Base-by-base conservation (phyloP, 192 early-diverging fungal genomes). In the Backusella liffmaniae region DNA sequence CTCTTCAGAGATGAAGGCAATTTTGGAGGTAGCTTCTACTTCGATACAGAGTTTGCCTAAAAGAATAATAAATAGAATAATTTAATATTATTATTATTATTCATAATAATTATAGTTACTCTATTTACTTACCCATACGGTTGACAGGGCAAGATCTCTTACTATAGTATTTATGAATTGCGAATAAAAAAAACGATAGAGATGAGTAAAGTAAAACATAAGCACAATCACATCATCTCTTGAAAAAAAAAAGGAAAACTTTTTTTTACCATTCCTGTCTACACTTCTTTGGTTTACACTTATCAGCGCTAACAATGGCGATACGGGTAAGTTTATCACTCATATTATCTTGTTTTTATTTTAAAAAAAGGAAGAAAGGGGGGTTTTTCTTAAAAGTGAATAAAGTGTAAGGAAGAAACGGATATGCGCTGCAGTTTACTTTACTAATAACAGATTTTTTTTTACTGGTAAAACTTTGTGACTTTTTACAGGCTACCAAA, bases 231-330 rank as follows among this genome's bases (percentile, higher is more conserved):
- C 56, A 23, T 29, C 56, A 62, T 62, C 56, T 13, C 67, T 36
- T 16, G 15, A 39, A n/a, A 39, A 68, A 36, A 36, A 8, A 35
- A 68, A 18, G 16, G 16, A 12, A 16, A 15, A 32, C 0, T 8
- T 21, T 21, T 21, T 21, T 8, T 21, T 76, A 82, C 80, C 97
- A 99, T 85, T 99, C 97, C 80, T 97, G 97, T 83, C 95, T 87
- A 80, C 97, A 99, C 83, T 98, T 97, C 87, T 99, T 99, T 21
- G 97, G 97, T 87, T 97, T 97, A 87, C 97, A 99, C 86, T 96
- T 98, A 92, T 99, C 97, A 26, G 85, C 79, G 76, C 80, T 91
- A 83, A 99, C 94, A 84, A 99, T 96, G 74, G 97, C 97, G 67
- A 98, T 95, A 88, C 96, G 92, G 4, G 95, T 95, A 49, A 94